Conservation (phyloP, 768 basidiomycete species). For the Gelatoporia subvermispora region DNA sequence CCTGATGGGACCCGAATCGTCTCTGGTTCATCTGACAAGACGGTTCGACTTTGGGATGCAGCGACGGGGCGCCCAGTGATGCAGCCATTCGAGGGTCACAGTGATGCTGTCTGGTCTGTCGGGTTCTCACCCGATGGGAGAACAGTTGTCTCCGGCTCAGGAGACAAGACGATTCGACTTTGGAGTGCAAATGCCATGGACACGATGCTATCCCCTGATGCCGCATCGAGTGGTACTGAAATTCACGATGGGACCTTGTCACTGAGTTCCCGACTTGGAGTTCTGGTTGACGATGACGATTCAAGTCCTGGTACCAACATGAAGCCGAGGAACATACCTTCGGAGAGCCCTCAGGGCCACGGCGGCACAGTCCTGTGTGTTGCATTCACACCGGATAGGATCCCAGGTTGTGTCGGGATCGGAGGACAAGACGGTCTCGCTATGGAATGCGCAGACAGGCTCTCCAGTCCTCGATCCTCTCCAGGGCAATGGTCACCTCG, state of each 20-base stretch:
- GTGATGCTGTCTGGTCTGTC: constrained; percentile 21
- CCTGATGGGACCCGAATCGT: no score
- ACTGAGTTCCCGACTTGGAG: constrained; percentile 16
- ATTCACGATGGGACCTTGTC: constrained; percentile 2
- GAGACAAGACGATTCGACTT: no score
- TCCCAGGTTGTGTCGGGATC: constrained; percentile 7
- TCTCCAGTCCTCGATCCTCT: constrained; percentile 5
- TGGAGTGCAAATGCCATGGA: no score
- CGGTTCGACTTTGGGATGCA: no score
- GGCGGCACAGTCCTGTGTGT: constrained; percentile 28
- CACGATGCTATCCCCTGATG: no score
- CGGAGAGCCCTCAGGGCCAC: constrained; percentile 14
- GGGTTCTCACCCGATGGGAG: constrained; percentile 16
- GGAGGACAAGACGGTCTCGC: no score
- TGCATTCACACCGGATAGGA: constrained; percentile 39
- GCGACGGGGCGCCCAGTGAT: no score
- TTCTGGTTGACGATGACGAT: constrained; percentile 19
- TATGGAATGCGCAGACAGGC: constrained; percentile 3
- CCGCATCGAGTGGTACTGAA: no score
- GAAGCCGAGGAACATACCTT: constrained; percentile 8
- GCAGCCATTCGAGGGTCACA: no score
- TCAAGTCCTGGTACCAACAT: constrained; percentile 21
- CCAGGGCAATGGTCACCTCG: not conserved
- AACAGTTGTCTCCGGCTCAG: constrained; percentile 6
- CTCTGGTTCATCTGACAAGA: no score